Base-by-base conservation (phyloP, 164 flowering plant species). In the Stephania yunnanensis region DNA sequence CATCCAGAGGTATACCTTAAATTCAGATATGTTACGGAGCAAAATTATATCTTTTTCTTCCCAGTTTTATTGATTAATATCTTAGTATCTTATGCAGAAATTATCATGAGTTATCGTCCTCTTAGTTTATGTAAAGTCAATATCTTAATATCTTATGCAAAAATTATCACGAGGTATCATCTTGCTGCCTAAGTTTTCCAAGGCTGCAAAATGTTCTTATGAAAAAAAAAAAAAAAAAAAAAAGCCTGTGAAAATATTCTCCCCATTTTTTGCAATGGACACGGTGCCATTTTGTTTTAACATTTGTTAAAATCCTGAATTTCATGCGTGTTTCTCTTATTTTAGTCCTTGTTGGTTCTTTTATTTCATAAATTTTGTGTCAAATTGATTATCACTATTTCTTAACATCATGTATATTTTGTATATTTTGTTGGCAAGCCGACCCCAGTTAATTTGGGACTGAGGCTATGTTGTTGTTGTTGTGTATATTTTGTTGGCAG, bases 1-100 rank as follows among this genome's bases (percentile, higher is more conserved):
- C 99, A 96, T 86, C 96, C 99, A 75, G 98, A 96, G 99, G 99
- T 91, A 85, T 46, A 64, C 17, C 66, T 36, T 74, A 31, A 79
- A 78, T 63, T 63, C 25, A 25, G 10, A 55, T 45, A 29, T 42
- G 36, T 45, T 44, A 46, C 69, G 13, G 45, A 63, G 10, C 20
- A 69, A 13, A 25, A n/a, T 73, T 46, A n/a, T 6, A 30, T 17
- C 15, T n/a, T 46, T n/a, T 7, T n/a, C 13, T 29, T 53, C 46
- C 11, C 19, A 42, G 7, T n/a, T 53, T 36, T 55, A 22, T 20
- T 29, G 12, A 36, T 52, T 46, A 61, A 66, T 36, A 8, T 44
- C 22, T 70, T 52, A 19, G 42, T 20, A 52, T 69, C 42, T 50
- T 53, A 22, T 8, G 30, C 12, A 29, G 30, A 36, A 25, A 58